These are phyloP conservation scores for Crithidia expoeki DNA, from an alignment of 208 protist species.

Conservation along the genomic window DNA sequence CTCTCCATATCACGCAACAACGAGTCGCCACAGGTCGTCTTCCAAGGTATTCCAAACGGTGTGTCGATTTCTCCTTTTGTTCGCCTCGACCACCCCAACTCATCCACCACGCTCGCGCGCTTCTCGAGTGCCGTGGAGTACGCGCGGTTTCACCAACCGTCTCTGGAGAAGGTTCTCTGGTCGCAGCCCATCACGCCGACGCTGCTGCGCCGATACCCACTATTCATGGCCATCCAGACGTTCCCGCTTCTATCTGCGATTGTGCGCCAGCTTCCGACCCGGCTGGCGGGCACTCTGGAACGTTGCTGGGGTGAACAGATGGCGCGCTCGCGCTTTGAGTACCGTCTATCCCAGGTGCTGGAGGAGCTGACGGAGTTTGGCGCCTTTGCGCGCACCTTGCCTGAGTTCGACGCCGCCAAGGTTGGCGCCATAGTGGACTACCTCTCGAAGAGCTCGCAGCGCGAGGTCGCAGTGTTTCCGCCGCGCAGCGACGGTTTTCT, in stretches of 20 bases:
- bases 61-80: conserved; percentile 82
- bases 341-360: conserved; percentile 62
- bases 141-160: conserved; percentile 39
- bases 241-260: conserved; percentile 61
- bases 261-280: conserved; percentile 50
- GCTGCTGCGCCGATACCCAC: conserved; percentile 70
- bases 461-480: conserved; percentile 39
- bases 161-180: conserved; percentile 38
- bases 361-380: conserved; percentile 63
- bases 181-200: conserved; percentile 74
- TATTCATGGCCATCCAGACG: conserved; percentile 55
- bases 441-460: conserved; percentile 19
- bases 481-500: neutral
- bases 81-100: conserved; percentile 81
- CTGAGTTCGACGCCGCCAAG: conserved; percentile 31
- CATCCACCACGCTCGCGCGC: conserved; percentile 69
- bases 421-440: conserved; percentile 38
- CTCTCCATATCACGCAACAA: conserved; percentile 78
- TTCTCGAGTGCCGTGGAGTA: conserved; percentile 54
- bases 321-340: conserved; percentile 58
- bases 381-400: conserved; percentile 49
- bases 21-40: conserved; percentile 78
- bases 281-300: conserved; percentile 54
- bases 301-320: conserved; percentile 56
- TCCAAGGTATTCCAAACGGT: conserved; percentile 69